Conservation (phyloP, 345 rosid genomes). For the Brassica juncea region DNA sequence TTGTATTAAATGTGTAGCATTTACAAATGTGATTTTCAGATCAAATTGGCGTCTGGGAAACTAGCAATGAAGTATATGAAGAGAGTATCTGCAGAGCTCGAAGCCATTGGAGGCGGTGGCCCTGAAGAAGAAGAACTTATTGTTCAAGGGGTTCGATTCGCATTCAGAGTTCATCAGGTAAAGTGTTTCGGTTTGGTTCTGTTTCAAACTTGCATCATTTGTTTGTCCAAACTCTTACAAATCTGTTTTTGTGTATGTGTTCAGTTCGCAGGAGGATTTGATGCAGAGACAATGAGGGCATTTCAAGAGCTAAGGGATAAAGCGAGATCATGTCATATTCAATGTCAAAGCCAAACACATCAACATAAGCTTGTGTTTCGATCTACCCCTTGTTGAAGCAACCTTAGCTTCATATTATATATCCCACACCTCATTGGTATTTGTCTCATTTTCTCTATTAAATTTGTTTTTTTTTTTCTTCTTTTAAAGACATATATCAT, state of each 20-base stretch:
- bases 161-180: conserved; percentile 99
- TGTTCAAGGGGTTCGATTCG: conserved; percentile 90
- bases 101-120: conserved; percentile 54
- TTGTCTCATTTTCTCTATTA: conserved; percentile 20
- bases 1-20: not conserved
- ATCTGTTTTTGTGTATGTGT: not conserved
- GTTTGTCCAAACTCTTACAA: not conserved
- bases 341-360: conserved; percentile 68
- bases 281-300: conserved; percentile 91
- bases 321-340: conserved; percentile 72
- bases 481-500: conserved; percentile 4
- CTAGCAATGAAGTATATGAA: conserved; percentile 96
- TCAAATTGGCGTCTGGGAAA: conserved; percentile 84
- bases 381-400: conserved; percentile 67
- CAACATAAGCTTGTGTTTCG: conserved; percentile 62
- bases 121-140: conserved; percentile 96
- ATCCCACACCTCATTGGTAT: not conserved
- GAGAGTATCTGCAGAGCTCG: conserved; percentile 89
- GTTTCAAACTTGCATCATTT: not conserved
- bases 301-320: conserved; percentile 93
- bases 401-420: conserved; percentile 52
- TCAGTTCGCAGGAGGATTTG: conserved; percentile 98
- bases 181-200: not conserved
- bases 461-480: conserved; percentile 26
- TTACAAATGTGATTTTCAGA: conserved; percentile 49